A percentile compares a stretch with the other conserved stretches of the same genome.
Evolutionary conservation across 169 alveolate genomes (phyloP).

Genomic region (Plasmodium sp.): DNA sequence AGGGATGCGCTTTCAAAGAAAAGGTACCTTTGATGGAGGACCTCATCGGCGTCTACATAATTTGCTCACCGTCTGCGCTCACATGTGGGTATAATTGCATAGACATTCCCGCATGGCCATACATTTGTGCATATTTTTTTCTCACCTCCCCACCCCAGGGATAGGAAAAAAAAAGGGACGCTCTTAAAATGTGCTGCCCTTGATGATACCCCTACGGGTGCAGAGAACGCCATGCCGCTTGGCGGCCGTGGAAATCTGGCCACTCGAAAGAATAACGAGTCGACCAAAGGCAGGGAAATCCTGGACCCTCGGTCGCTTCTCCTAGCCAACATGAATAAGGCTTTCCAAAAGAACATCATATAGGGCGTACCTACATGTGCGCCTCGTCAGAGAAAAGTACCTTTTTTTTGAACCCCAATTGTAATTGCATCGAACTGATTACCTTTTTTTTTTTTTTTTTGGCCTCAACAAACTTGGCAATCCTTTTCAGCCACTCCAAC

Average conservation of each 20-base stretch:
- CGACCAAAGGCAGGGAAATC: slow-evolving; percentile 23
- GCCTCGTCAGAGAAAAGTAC: background rate
- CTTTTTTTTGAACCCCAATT: background rate
- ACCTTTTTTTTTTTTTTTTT: background rate
- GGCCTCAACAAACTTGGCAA: background rate
- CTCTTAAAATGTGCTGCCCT: background rate
- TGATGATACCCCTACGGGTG: background rate
- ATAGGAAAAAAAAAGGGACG: background rate
- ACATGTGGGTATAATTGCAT: background rate
- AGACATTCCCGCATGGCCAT: background rate
- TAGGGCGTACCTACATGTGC: background rate
- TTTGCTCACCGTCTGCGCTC: background rate
- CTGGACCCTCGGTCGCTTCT: slow-evolving; percentile 60
- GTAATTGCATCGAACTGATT: background rate
- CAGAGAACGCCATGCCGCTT: background rate
- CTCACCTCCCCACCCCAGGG: background rate
- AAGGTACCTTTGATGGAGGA: background rate
- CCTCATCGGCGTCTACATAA: background rate
- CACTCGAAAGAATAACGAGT: background rate
- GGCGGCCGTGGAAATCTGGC: background rate
- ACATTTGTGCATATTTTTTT: background rate
- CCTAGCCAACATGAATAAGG: slow-evolving; percentile 65
- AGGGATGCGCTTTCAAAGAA: background rate
- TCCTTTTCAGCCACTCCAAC: background rate
- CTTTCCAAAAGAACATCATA: slow-evolving; percentile 67